Base-by-base conservation (phyloP, 2,329 filamentous ascomycete genomes). In the Hypomyces rosellus region DNA sequence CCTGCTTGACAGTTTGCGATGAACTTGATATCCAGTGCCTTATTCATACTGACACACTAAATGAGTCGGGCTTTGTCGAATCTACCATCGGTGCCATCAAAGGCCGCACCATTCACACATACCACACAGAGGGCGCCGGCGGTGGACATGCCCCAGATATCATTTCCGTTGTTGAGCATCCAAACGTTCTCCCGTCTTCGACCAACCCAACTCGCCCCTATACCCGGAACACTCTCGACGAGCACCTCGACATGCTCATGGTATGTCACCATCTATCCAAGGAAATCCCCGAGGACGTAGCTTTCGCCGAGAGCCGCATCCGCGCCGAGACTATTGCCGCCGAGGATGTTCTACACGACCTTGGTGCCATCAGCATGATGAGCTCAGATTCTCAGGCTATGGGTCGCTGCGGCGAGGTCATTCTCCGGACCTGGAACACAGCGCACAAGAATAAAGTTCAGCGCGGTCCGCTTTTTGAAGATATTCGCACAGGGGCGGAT, bases 181-280 rank as follows among this genome's bases (percentile, higher is more conserved):
- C 81, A 44, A 93, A 97, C 63, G 90, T 97, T 2, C 79, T 97
- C 1, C 92, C 92, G 0, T 89, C 85, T 5, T 92, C 86, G 43
- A 97, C 92, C 0, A 97, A 96, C 66, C 92, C 92, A 0, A 97
- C 92, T 1, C 78, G 91, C 2, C 92, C 92, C 1, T 96, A 84
- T 69, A 97, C 92, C 2, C 76, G 78, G 57, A 96, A 97, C 73
- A 97, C 92, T 0, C 79, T 97, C 0, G 92, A 96, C 63, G 92
- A 97, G 69, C 92, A 97, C 70, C 80, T 96, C 13, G 92, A 97
- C 72, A 97, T 97, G 92, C 74, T 96, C 43, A 96, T 96, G 92
- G 89, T 96, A 36, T 97, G 92, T 74, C 92, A 97, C 68, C 92
- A 97, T 64, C 75, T 97, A 9, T 90, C 85, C 47, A 89, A 88